These are phyloP conservation scores for Hymenoscyphus fraxineus DNA, from an alignment of 2,329 filamentous ascomycete genomes.

Conservation along the genomic window DNA sequence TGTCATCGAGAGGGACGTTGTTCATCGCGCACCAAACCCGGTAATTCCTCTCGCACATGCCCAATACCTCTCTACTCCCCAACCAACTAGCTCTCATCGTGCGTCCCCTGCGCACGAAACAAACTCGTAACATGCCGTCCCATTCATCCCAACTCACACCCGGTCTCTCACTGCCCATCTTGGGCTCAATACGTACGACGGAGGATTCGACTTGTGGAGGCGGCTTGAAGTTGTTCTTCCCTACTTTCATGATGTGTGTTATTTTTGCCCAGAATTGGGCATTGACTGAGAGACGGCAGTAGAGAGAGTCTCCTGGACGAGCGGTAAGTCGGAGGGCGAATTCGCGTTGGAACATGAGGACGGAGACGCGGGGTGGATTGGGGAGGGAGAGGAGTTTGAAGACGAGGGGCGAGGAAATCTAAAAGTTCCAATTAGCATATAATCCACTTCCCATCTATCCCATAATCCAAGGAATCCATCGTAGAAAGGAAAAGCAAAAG, in stretches of 20 bases:
- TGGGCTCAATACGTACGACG: constrained; percentile 85
- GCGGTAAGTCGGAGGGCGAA: constrained; percentile 89
- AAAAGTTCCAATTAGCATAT: constrained; percentile 23
- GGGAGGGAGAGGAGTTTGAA: constrained; percentile 79
- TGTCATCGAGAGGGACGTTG: constrained; percentile 73
- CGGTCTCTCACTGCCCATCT: constrained; percentile 70
- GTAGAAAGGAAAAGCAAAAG: neutral
- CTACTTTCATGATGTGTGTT: constrained; percentile 81
- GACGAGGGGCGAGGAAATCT: constrained; percentile 87
- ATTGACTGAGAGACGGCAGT: constrained; percentile 87
- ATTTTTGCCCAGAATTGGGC: constrained; percentile 86
- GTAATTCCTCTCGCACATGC: constrained; percentile 84
- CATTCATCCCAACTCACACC: constrained; percentile 93
- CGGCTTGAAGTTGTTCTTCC: constrained; percentile 93
- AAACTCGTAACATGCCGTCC: constrained; percentile 81
- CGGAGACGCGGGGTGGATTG: constrained; percentile 75
- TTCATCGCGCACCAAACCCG: constrained; percentile 86
- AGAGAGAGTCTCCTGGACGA: constrained; percentile 80
- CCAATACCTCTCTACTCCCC: constrained; percentile 74
- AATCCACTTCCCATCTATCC: constrained; percentile 13
- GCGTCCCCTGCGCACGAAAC: constrained; percentile 87
- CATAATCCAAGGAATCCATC: too few species aligned
- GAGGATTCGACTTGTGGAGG: constrained; percentile 89
- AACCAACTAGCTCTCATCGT: constrained; percentile 79
- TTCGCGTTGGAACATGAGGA: constrained; percentile 97